Evolutionary conservation across 495 filamentous ascomycete species (phyloP).

Genomic region (Chaetomidium leptoderma): DNA sequence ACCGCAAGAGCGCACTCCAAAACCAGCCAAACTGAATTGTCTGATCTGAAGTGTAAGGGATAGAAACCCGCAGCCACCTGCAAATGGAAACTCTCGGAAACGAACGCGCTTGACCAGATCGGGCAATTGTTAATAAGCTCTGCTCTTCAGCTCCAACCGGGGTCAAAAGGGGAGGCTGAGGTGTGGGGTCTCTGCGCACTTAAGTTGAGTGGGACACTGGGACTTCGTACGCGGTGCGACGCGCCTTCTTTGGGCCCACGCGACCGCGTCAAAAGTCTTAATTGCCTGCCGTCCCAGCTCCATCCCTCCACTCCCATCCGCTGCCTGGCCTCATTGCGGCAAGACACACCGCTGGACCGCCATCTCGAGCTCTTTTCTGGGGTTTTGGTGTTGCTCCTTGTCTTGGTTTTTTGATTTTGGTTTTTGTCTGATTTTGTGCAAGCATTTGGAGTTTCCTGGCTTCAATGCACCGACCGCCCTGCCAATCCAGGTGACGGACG

Average conservation of each 20-base stretch:
- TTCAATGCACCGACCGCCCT: constrained; percentile 8
- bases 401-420: background rate
- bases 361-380: constrained; percentile 14
- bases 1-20: too few species aligned
- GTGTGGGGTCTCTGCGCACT: constrained; percentile 15
- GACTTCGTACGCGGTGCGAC: constrained; percentile 26
- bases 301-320: background rate
- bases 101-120: background rate
- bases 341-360: background rate
- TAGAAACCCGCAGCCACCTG: too few species aligned
- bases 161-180: constrained; percentile 16
- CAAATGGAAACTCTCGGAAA: too few species aligned
- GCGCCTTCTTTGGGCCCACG: constrained; percentile 21
- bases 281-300: constrained; percentile 10
- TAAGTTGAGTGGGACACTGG: too few species aligned
- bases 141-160: background rate
- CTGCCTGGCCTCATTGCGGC: constrained; percentile 8
- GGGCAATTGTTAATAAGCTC: background rate
- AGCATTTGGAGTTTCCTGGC: background rate
- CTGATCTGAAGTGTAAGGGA: too few species aligned
- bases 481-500: constrained; percentile 19
- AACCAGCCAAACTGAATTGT: too few species aligned
- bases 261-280: constrained; percentile 32
- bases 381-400: constrained; percentile 4
- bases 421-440: constrained; percentile 2